These are phyloP conservation scores for Cupressus sempervirens DNA, from an alignment of 75 land plant species.

Conservation along the genomic window DNA sequence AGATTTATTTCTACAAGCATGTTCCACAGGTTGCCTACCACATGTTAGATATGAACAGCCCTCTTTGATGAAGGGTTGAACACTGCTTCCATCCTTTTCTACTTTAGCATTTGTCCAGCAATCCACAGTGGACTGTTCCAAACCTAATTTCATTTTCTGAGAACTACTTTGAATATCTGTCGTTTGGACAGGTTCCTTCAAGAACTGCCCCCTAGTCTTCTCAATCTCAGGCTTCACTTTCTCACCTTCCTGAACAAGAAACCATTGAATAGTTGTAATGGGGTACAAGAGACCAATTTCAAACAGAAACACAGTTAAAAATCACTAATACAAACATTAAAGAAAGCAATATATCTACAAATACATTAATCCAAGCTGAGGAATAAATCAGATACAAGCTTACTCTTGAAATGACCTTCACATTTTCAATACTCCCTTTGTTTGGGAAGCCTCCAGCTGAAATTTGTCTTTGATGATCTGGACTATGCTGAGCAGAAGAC, in stretches of 20 bases:
- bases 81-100: neutral
- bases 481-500: neutral
- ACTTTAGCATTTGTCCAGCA: neutral
- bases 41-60: neutral
- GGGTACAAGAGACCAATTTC: neutral
- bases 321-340: neutral
- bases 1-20: neutral
- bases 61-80: neutral
- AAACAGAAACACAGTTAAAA: neutral
- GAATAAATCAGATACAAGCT: neutral
- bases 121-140: neutral
- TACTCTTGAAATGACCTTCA: neutral
- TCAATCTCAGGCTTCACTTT: neutral
- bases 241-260: slow-evolving; percentile 5
- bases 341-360: neutral
- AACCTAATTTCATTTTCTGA: neutral
- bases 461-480: neutral
- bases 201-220: neutral
- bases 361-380: neutral
- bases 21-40: neutral
- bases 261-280: neutral
- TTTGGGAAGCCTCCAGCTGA: neutral
- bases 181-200: neutral
- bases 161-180: neutral
- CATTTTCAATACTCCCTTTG: neutral